Base-by-base conservation (phyloP, 257 asterid species). In the Scutellaria baicalensis region DNA sequence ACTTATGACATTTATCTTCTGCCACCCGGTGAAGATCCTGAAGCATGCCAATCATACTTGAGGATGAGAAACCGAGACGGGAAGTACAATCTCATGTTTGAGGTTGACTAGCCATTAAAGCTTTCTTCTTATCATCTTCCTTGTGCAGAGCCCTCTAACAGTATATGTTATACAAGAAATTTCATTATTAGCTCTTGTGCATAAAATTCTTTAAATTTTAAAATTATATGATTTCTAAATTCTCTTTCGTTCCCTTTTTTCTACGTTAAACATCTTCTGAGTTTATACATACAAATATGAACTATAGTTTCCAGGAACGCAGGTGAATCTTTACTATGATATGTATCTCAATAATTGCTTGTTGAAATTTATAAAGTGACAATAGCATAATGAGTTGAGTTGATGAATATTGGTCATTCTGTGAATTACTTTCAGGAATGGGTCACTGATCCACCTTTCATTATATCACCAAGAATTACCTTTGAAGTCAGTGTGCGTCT, bases 1-100 rank as follows among this genome's bases (percentile, higher is more conserved):
- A 94, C 97, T 60, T 94, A 94, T 80, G 99, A 94, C 64, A 94
- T 94, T 55, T 94, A 87, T 86, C 97, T 94, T 73, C 91, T 94
- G 39, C 99, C 99, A 47, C 99, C 99, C 18, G 96, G 99, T 48
- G 99, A 94, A 84, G 99, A 94, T 84, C 97, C 97, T 51, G 99
- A 94, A 80, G 96, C 97, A 54, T 94, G 99, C 71, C 99, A 94
- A 72, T 94, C 99, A 6, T 94, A 94, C 82, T 80, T 94, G 87
- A 89, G 99, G 87, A 94, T 94, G 99, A 86, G 99, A 85, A 91
- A 91, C 79, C 82, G 88, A 76, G 97, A 94, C 68, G 99, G 99
- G 43, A 94, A 88, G 77, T 94, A 94, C 85, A 94, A 80, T 83
- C 99, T 94, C 80, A 94, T 94, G 97, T 94, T 94, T 83, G 99